These are phyloP conservation scores for Elongisporangium prolatum DNA, from an alignment of 352 stramenopile genomes.

Conservation along the genomic window DNA sequence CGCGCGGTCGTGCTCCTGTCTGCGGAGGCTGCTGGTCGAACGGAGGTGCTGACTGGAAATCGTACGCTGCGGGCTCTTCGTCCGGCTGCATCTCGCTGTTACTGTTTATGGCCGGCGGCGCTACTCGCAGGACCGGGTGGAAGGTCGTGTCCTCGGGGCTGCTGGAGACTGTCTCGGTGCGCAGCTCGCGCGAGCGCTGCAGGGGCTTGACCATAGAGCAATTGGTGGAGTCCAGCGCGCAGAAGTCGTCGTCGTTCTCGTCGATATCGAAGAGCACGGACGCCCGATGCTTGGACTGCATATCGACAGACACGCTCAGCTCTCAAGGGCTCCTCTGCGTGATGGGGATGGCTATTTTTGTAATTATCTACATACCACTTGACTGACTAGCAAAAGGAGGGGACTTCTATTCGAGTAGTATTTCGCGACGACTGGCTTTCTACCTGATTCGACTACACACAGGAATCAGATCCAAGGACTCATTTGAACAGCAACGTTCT, in stretches of 20 bases:
- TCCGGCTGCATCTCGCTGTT: not conserved
- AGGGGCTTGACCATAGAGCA: constrained; percentile 10
- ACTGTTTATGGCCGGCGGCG: constrained; percentile 6
- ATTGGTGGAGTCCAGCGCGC: constrained; percentile 7
- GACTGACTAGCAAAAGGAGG: too few relatives aligned
- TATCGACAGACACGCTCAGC: too few relatives aligned
- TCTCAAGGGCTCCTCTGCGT: too few relatives aligned
- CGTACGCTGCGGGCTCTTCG: constrained; percentile 1
- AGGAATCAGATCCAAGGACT: too few relatives aligned
- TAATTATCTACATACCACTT: too few relatives aligned
- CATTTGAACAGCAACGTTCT: too few relatives aligned
- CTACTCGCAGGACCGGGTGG: constrained; percentile 2
- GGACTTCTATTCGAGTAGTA: too few relatives aligned
- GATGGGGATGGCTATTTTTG: too few relatives aligned
- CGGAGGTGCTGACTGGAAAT: constrained; percentile 1
- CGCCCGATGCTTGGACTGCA: constrained; percentile 8
- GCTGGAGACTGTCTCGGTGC: constrained; percentile 9
- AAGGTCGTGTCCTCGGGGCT: constrained; percentile 12
- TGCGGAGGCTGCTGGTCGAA: not conserved
- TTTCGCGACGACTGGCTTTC: too few relatives aligned
- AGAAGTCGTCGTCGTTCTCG: constrained; percentile 19
- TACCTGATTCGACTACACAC: too few relatives aligned
- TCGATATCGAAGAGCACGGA: constrained; percentile 41
- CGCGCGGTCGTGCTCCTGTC: constrained; percentile 5
- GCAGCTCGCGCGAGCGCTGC: too few relatives aligned